Evolutionary conservation across 768 basidiomycete species (phyloP).

Genomic region (Lactarius deliciosus): DNA sequence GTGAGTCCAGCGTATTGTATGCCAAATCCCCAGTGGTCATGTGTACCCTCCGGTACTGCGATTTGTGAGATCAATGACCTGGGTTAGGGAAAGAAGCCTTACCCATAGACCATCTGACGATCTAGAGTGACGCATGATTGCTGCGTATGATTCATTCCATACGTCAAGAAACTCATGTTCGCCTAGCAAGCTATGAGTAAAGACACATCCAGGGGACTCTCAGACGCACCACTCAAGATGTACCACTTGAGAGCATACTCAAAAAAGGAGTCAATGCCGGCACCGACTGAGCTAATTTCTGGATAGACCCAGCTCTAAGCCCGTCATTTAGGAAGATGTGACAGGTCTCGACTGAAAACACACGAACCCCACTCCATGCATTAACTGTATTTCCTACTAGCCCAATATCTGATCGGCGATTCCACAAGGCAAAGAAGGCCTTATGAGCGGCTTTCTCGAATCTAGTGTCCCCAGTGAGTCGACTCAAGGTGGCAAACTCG

Average conservation of each 20-base stretch:
- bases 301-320: conserved; percentile 71
- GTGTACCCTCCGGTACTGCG: conserved; percentile 82
- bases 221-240: conserved; percentile 67
- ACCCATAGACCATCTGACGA: conserved; percentile 89
- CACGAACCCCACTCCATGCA: conserved; percentile 72
- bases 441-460: conserved; percentile 89
- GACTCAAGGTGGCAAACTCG: conserved; percentile 91
- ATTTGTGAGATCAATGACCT: conserved; percentile 10
- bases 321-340: neutral
- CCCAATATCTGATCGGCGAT: conserved; percentile 78
- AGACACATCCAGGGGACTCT: neutral
- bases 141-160: conserved; percentile 40
- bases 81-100: conserved; percentile 30
- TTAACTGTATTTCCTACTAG: conserved; percentile 89
- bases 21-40: conserved; percentile 62
- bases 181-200: conserved; percentile 30
- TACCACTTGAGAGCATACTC: conserved; percentile 96
- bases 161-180: conserved; percentile 42
- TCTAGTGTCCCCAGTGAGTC: conserved; percentile 83
- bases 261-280: conserved; percentile 94
- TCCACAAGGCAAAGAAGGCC: conserved; percentile 94
- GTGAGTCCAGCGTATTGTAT: conserved; percentile 83
- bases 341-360: neutral
- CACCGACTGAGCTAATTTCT: conserved; percentile 80
- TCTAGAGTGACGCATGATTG: conserved; percentile 75